These are phyloP conservation scores for Aristolochia contorta DNA, from an alignment of 164 flowering plant species.

Conservation along the genomic window DNA sequence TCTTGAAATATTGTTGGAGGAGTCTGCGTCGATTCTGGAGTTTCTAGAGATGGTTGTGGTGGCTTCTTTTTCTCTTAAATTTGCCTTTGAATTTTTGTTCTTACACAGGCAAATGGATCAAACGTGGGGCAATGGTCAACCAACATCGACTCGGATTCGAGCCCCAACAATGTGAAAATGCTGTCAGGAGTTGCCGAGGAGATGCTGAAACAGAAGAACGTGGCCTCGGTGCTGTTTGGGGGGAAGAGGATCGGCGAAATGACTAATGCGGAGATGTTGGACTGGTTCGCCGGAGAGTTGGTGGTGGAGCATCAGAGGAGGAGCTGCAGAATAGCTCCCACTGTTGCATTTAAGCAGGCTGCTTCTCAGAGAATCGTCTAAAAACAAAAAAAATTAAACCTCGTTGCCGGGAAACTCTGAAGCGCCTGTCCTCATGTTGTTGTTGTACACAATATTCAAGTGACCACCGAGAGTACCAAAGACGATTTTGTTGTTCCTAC, in stretches of 20 bases:
- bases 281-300: conserved; percentile 88
- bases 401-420: too few species aligned
- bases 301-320: conserved; percentile 91
- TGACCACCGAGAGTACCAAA: too few species aligned
- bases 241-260: conserved; percentile 71
- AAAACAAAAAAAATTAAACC: background rate
- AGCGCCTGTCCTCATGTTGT: too few species aligned
- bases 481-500: too few species aligned
- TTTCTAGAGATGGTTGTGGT: too few species aligned
- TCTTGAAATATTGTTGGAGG: too few species aligned
- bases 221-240: conserved; percentile 79
- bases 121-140: background rate
- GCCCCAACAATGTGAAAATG: conserved; percentile 8
- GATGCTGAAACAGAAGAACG: conserved; percentile 76
- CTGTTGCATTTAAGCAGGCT: conserved; percentile 94
- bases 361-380: conserved; percentile 20
- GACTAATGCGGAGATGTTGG: conserved; percentile 77
- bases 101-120: conserved; percentile 4
- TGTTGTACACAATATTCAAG: too few species aligned
- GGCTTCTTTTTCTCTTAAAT: too few species aligned
- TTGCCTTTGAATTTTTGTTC: too few species aligned
- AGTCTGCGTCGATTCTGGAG: too few species aligned
- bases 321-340: conserved; percentile 93
- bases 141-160: conserved; percentile 5
- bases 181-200: conserved; percentile 6